These are phyloP conservation scores for Rubia balearica DNA, from an alignment of 305 asterid species.

Conservation along the genomic window DNA sequence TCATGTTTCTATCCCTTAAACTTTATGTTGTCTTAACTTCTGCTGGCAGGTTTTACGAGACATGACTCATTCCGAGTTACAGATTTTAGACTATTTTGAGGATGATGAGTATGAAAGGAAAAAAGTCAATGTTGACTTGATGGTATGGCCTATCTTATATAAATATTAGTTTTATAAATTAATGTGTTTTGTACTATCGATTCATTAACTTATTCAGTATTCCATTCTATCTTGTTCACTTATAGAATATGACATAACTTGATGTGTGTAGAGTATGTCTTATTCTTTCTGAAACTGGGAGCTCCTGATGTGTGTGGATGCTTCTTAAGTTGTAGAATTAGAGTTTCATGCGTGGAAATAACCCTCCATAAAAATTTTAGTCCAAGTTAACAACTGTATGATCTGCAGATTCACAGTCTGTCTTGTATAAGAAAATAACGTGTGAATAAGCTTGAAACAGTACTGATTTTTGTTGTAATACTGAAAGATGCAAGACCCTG, in stretches of 20 bases:
- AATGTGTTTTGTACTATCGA: neutral
- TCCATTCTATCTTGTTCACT: neutral
- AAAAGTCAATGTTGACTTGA: constrained; percentile 43
- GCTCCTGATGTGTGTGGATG: neutral
- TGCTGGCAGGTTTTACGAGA: constrained; percentile 55
- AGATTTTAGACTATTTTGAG: constrained; percentile 71
- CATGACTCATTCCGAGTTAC: constrained; percentile 59
- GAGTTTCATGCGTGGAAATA: neutral
- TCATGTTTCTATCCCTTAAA: neutral
- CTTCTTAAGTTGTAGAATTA: neutral
- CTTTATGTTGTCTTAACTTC: neutral
- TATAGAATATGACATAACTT: neutral
- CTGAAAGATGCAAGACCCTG: neutral
- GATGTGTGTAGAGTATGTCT: neutral
- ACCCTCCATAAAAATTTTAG: neutral
- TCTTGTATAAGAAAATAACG: neutral
- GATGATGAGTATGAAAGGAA: constrained; percentile 72
- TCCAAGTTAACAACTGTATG: neutral
- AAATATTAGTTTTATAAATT: neutral
- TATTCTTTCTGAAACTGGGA: neutral
- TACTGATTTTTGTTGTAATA: neutral
- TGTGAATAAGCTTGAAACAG: neutral
- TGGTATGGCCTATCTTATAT: constrained; percentile 30
- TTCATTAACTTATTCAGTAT: neutral
- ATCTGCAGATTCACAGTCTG: neutral